These are phyloP conservation scores for Cadophora sp. DNA, from an alignment of 2,329 filamentous ascomycete species.

Conservation along the genomic window DNA sequence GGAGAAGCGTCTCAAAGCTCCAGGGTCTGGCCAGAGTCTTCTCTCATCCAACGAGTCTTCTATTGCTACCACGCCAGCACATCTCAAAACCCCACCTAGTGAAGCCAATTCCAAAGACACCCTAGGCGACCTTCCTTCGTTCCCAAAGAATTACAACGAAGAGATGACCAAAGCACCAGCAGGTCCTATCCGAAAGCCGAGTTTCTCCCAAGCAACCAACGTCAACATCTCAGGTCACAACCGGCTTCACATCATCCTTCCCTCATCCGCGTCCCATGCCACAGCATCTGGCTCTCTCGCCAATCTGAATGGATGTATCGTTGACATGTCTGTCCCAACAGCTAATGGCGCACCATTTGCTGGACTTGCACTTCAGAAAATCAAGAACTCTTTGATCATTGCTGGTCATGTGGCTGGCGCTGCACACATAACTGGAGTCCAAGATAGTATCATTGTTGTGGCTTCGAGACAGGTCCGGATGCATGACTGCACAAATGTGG, in stretches of 20 bases:
- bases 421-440: constrained; percentile 79
- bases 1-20: constrained; percentile 53
- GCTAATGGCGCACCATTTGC: constrained; percentile 70
- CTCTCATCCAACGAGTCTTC: constrained; percentile 50
- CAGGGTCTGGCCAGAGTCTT: constrained; percentile 42
- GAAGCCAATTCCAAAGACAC: constrained; percentile 46
- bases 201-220: constrained; percentile 66
- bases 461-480: constrained; percentile 88
- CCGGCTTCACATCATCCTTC: constrained; percentile 78
- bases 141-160: constrained; percentile 62
- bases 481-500: constrained; percentile 82
- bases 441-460: constrained; percentile 78
- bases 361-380: constrained; percentile 71
- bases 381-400: constrained; percentile 75
- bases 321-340: constrained; percentile 79
- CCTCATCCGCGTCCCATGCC: constrained; percentile 71
- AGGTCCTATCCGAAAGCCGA: constrained; percentile 61
- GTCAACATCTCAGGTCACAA: constrained; percentile 72
- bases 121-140: constrained; percentile 49
- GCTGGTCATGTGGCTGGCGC: constrained; percentile 81
- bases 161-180: constrained; percentile 53
- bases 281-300: constrained; percentile 77
- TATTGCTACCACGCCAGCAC: constrained; percentile 47
- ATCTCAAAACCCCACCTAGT: constrained; percentile 38
- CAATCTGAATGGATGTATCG: constrained; percentile 71